Base-by-base conservation (phyloP, 2,329 filamentous ascomycete genomes). In the Beauveria sp. region DNA sequence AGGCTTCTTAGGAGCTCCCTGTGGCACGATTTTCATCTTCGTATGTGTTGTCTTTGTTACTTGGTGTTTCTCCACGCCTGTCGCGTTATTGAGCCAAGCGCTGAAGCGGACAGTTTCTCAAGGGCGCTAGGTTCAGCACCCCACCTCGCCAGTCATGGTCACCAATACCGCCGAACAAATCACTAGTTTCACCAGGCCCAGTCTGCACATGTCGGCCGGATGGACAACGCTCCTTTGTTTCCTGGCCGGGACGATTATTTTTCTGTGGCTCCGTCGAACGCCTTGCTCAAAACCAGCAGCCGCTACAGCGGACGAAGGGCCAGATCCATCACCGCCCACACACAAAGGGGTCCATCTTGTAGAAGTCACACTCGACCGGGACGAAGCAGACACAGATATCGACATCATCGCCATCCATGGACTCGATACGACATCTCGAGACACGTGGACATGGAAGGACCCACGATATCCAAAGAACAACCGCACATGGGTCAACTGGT, bases 391-490 rank as follows among this genome's bases (percentile, higher is more conserved):
- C 43, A 63, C 68, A 14, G 64, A 70, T 12, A 55, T 66, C 24
- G 69, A 71, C 14, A 67, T 77, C 50, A 71, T 75, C 34, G 65
- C 76, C n/a, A 73, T 77, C 38, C 75, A 70, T 65, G 66, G 70
- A 61, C 63, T 72, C 30, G 67, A 72, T 56, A 70, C 70, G 10
- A 65, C 65, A n/a, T 70, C 69, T 45, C 68, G 65, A 3, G 66
- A 69, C 24, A 71, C 70, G 4, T 72, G 68, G 70, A 66, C 53
- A 49, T 69, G 65, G 65, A 62, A 61, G 24, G 34, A 58, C 51
- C 47, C 52, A 18, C 10, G 51, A 10, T 5, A 56, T 5, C 55
- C 49, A 10, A 38, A 3, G 12, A 58, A 54, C 50, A n/a, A 26
- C 67, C 4, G 67, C 67, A 20, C 14, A 8, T 30, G 26, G 26